Evolutionary conservation across 306 rosid genomes (phyloP).

Genomic region (Malus orientalis): DNA sequence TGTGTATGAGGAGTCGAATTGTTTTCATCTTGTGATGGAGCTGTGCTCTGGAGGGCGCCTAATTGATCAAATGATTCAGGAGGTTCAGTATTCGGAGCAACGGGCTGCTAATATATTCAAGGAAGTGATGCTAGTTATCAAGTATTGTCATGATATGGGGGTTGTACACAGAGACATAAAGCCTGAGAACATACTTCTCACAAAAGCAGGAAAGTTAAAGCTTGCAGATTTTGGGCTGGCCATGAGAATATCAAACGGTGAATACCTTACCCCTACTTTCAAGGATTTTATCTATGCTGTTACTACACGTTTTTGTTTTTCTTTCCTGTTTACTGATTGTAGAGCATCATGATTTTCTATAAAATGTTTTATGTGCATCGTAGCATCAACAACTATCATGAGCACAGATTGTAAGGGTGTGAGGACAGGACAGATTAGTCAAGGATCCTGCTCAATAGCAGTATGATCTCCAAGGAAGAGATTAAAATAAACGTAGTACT

Average conservation of each 20-base stretch:
- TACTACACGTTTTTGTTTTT: not conserved
- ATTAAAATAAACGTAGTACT: not conserved
- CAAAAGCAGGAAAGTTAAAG: constrained; percentile 74
- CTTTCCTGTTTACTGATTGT: not conserved
- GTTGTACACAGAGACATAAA: constrained; percentile 96
- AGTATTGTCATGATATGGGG: constrained; percentile 99
- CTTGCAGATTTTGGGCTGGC: constrained; percentile 99
- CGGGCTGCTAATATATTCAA: constrained; percentile 74
- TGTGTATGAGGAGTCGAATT: constrained; percentile 78
- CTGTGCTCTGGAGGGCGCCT: constrained; percentile 87
- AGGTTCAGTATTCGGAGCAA: constrained; percentile 76
- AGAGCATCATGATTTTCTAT: not conserved
- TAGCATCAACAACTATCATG: not conserved
- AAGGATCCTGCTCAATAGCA: not conserved
- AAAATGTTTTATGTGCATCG: not conserved
- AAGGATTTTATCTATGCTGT: not conserved
- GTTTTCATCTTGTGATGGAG: constrained; percentile 97
- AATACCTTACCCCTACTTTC: constrained; percentile 3
- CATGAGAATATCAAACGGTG: constrained; percentile 86
- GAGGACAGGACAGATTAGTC: not conserved
- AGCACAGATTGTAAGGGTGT: not conserved
- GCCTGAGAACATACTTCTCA: constrained; percentile 93
- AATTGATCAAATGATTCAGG: constrained; percentile 64
- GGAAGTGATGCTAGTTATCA: constrained; percentile 90
- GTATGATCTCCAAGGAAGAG: not conserved